These are phyloP conservation scores for Ogataea minuta DNA, from an alignment of 805 yeast genomes.

Conservation along the genomic window DNA sequence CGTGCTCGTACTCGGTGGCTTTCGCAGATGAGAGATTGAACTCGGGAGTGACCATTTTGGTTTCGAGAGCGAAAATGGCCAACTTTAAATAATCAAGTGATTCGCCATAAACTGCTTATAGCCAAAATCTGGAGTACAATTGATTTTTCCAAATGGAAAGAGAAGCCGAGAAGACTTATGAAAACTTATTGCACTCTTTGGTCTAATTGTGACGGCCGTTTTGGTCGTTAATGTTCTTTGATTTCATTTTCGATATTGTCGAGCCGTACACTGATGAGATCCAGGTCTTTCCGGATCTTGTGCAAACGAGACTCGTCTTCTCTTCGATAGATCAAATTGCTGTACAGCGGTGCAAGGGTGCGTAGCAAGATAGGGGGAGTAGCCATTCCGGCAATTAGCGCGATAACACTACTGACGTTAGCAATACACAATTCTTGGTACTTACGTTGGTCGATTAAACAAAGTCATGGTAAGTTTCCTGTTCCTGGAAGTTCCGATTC, in stretches of 20 bases:
- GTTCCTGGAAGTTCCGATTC: not conserved
- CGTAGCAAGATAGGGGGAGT: slow-evolving; percentile 18
- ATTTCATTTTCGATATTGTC: slow-evolving; percentile 12
- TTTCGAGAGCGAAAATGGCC: not conserved
- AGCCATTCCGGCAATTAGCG: slow-evolving; percentile 21
- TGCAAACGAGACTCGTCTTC: slow-evolving; percentile 18
- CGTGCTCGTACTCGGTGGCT: slow-evolving; percentile 66
- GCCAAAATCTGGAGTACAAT: slow-evolving; percentile 5
- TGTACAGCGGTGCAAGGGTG: slow-evolving; percentile 4
- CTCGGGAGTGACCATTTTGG: slow-evolving; percentile 30
- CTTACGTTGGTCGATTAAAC: slow-evolving; percentile 8
- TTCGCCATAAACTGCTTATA: slow-evolving; percentile 20
- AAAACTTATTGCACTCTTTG: not conserved
- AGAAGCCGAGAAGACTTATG: slow-evolving; percentile 9
- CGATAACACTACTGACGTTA: slow-evolving; percentile 11
- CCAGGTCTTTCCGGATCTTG: slow-evolving; percentile 13
- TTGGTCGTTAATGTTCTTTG: not conserved
- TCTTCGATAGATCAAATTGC: slow-evolving; percentile 16
- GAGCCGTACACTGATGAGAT: slow-evolving; percentile 16
- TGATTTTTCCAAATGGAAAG: slow-evolving; percentile 8
- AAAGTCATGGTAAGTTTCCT: not conserved
- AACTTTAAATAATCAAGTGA: slow-evolving; percentile 3
- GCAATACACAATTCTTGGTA: not conserved
- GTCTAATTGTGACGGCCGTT: too few relatives aligned
- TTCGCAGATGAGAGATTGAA: slow-evolving; percentile 58